These are phyloP conservation scores for Ceratocystis smalleyi DNA, from an alignment of 2,329 filamentous ascomycete genomes.

Conservation along the genomic window DNA sequence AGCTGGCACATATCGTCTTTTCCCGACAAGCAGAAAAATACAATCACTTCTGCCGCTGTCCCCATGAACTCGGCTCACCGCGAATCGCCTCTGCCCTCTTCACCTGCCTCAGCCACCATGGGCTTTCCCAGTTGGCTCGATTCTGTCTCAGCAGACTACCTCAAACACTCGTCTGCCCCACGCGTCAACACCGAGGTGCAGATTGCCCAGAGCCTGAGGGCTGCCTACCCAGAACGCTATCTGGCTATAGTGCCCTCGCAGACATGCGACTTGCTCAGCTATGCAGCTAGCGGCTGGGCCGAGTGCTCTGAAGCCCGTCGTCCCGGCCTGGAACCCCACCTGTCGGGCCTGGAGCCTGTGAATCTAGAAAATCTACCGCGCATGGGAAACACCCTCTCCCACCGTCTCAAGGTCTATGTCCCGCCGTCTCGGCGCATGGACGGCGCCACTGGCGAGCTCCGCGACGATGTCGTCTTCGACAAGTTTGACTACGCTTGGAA, in stretches of 20 bases:
- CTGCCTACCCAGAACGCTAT: slow-evolving; percentile 30
- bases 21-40: not conserved
- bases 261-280: slow-evolving; percentile 28
- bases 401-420: slow-evolving; percentile 27
- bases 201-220: slow-evolving; percentile 27
- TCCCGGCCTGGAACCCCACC: too few relatives aligned
- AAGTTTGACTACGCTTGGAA: slow-evolving; percentile 31
- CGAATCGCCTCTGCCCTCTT: not conserved
- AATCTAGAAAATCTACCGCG: not conserved
- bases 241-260: slow-evolving; percentile 26
- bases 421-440: slow-evolving; percentile 29
- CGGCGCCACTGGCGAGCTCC: slow-evolving; percentile 25
- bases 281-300: slow-evolving; percentile 28
- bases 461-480: slow-evolving; percentile 24
- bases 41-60: not conserved
- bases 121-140: slow-evolving; percentile 18
- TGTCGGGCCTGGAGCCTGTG: not conserved
- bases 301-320: slow-evolving; percentile 5
- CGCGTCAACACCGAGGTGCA: slow-evolving; percentile 31
- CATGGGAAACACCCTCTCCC: slow-evolving; percentile 19
- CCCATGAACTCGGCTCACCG: not conserved
- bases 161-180: slow-evolving; percentile 28
- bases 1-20: not conserved
- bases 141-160: slow-evolving; percentile 19
- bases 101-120: not conserved